Percentiles rank a stretch among this genome's conserved stretches.
Evolutionary conservation across 768 basidiomycete species (phyloP).

Genomic region (Podaxis sp.): DNA sequence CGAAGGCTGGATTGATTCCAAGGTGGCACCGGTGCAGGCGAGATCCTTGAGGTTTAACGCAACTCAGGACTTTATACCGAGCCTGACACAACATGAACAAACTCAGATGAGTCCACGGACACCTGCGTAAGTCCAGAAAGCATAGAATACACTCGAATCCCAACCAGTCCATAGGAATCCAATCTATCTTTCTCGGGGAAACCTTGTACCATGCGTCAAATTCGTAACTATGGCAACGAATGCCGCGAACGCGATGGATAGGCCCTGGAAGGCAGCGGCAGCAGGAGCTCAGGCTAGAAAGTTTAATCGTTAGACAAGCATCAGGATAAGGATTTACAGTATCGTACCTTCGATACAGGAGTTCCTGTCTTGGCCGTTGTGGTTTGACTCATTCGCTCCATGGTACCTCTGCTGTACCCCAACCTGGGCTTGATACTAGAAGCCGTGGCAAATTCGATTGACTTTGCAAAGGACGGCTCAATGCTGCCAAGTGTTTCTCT

Average conservation of each 20-base stretch:
- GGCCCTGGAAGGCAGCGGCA: not conserved
- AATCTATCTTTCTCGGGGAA: not conserved
- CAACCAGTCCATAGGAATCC: not conserved
- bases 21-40: too few relatives aligned
- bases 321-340: not conserved
- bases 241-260: not conserved
- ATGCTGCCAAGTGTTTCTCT: constrained; percentile 5
- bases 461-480: not conserved
- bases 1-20: too few relatives aligned
- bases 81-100: too few relatives aligned
- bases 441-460: not conserved
- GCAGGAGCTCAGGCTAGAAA: not conserved
- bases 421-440: not conserved
- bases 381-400: not conserved
- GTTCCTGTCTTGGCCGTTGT: not conserved
- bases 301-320: not conserved
- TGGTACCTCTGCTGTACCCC: not conserved
- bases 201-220: too few relatives aligned
- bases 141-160: too few relatives aligned
- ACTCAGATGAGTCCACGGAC: too few relatives aligned
- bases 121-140: too few relatives aligned
- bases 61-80: too few relatives aligned
- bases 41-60: too few relatives aligned
- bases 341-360: not conserved
- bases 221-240: not conserved